A percentile compares a stretch with the other conserved stretches of the same genome.
Evolutionary conservation across 1,139 yeast genomes (phyloP).

Genomic region (Candida pseudoviswanathii): DNA sequence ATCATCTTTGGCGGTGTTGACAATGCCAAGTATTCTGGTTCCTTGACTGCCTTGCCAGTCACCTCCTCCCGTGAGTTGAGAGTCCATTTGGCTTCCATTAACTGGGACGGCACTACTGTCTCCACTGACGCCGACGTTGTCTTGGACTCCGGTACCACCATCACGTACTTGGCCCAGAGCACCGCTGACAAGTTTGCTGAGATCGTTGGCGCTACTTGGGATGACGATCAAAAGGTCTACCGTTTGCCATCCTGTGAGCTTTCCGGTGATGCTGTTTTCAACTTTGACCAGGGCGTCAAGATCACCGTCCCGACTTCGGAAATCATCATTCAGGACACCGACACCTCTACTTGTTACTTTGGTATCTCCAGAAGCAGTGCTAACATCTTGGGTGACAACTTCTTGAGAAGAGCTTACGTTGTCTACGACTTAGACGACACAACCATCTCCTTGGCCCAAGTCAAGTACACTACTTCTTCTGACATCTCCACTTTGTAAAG

Average conservation of each 20-base stretch:
- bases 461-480: conserved; percentile 18
- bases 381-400: conserved; percentile 29
- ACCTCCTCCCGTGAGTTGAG: conserved; percentile 2
- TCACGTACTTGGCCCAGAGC: conserved; percentile 24
- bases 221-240: conserved; percentile 14
- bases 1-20: conserved; percentile 35
- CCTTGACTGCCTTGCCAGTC: conserved; percentile 17
- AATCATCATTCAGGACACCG: conserved; percentile 16
- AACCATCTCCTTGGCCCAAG: conserved; percentile 29
- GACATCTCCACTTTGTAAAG: conserved; percentile 7
- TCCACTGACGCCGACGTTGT: conserved; percentile 1
- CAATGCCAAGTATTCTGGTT: conserved; percentile 27
- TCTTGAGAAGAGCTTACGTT: conserved; percentile 33
- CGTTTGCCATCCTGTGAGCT: conserved; percentile 10
- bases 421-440: conserved; percentile 30
- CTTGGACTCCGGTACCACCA: conserved; percentile 33
- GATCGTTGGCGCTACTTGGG: conserved; percentile 23
- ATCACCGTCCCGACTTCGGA: conserved; percentile 32
- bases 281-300: conserved; percentile 31
- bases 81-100: conserved; percentile 8
- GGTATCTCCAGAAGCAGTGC: conserved; percentile 10
- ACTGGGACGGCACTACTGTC: conserved; percentile 7
- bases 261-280: conserved; percentile 16
- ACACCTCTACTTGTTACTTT: conserved; percentile 10
- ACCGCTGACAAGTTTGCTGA: conserved; percentile 16